phyloP scores from a whole-genome alignment of 2,329 filamentous ascomycete genomes.

The Pseudomassariella vexata region DNA sequence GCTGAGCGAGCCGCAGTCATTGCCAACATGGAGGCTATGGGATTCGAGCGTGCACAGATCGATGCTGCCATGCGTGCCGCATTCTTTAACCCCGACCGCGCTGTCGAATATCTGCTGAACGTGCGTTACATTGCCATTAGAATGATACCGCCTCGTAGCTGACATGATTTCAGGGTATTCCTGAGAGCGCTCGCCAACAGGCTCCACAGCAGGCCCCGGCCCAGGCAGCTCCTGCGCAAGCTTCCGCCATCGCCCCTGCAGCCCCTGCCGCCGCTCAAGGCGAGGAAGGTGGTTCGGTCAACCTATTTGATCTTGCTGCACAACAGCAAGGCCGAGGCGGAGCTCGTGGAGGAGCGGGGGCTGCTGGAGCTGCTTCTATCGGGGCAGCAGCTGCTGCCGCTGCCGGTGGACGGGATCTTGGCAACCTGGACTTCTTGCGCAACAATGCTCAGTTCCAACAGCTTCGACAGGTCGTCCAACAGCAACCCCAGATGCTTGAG shows the following conservation, averaged over 20 bases:
- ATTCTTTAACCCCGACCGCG: slow-evolving; percentile 94
- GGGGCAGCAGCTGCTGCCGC: slow-evolving; percentile 39
- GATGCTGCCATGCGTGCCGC: slow-evolving; percentile 93
- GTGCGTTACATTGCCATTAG: no score
- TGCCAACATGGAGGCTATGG: slow-evolving; percentile 95
- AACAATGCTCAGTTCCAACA: slow-evolving; percentile 98
- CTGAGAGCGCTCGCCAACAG: slow-evolving; percentile 72
- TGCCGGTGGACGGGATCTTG: slow-evolving; percentile 47
- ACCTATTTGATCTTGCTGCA: slow-evolving; percentile 89
- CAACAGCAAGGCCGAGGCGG: slow-evolving; percentile 57
- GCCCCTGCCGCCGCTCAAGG: slow-evolving; percentile 34
- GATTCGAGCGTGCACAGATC: slow-evolving; percentile 82
- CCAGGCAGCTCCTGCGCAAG: slow-evolving; percentile 33
- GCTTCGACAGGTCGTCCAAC: slow-evolving; percentile 91
- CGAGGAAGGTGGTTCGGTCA: slow-evolving; percentile 66
- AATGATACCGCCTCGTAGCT: background rate
- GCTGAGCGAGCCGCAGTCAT: slow-evolving; percentile 76
- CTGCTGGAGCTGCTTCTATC: slow-evolving; percentile 39
- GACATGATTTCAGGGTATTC: slow-evolving; percentile 66
- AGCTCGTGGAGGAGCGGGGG: slow-evolving; percentile 32
- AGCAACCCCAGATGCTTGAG: slow-evolving; percentile 97
- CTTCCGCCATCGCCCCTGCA: slow-evolving; percentile 29
- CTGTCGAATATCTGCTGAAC: slow-evolving; percentile 89
- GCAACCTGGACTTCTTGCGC: slow-evolving; percentile 87
- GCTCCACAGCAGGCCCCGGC: slow-evolving; percentile 41